Base-by-base conservation (phyloP, 2,329 filamentous ascomycete species). In the Cladosporium sp. region DNA sequence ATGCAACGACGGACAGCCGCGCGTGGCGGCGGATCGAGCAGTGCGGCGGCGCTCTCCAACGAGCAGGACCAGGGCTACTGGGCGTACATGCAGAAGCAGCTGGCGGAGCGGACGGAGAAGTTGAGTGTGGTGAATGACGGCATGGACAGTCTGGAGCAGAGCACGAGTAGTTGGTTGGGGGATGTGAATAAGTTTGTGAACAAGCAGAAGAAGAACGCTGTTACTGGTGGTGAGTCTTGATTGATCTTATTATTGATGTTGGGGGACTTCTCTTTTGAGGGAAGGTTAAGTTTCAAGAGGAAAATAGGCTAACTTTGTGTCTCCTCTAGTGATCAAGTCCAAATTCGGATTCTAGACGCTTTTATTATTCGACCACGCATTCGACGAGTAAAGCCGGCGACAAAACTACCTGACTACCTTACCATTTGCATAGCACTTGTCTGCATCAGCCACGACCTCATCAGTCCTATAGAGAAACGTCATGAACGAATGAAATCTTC, bases 51-150 rank as follows among this genome's bases (percentile, higher is more conserved):
- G 7, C 56, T 43, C 43, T 64, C 43, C 3, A 54, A 50, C 8
- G 52, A 59, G 12, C 49, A 58, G 8, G 84, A 95, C 32, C 80
- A 84, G 58, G 78, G 80, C 7, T 85, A 85, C 63, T 82, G 79
- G 61, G 84, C 89, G 38, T 97, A 95, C 64, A 83, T 97, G 69
- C 84, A 87, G 8, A 79, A 91, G 30, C 89, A 95, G 67, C 70
- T 99, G 40, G 90, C 95, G 60, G 91, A 97, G 70, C 75, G 93
- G 44, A 96, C 93, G 0, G 89, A 97, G 71, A 89, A 85, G 63
- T 73, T 99, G 52, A 86, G 85, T 39, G 74, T 95, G 4, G 85
- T 92, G 70, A 86, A 85, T 2, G 92, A 97, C 62, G 84, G 77
- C 42, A 90, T 97, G 83, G 86, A 95, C 56, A 83, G 81, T 56